Conservation (phyloP, 2,329 filamentous ascomycete species). For the Cadophora gregata region DNA sequence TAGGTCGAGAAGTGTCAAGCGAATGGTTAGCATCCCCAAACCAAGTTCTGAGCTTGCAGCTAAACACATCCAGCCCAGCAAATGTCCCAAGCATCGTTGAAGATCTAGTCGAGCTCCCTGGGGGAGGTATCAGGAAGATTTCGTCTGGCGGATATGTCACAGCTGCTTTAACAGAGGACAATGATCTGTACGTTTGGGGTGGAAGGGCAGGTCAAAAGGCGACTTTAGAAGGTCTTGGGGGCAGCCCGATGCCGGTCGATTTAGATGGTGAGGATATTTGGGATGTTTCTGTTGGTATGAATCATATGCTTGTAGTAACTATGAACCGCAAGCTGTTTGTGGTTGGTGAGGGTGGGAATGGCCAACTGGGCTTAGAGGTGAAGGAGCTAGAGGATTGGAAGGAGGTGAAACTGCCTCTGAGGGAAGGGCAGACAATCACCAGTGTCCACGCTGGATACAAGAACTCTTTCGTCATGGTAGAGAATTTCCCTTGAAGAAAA, state of each 20-base stretch:
- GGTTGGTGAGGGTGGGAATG: conserved; percentile 61
- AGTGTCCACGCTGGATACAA: conserved; percentile 43
- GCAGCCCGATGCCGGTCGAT: conserved; percentile 38
- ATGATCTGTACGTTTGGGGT: conserved; percentile 69
- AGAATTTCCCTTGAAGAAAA: conserved; percentile 22
- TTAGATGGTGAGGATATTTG: conserved; percentile 56
- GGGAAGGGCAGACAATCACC: conserved; percentile 35
- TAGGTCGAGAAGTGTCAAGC: conserved; percentile 55
- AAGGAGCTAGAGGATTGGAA: conserved; percentile 35
- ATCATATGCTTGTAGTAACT: conserved; percentile 63
- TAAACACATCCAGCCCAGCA: conserved; percentile 48
- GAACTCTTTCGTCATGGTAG: conserved; percentile 43
- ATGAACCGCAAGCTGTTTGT: conserved; percentile 57
- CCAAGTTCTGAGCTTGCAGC: background rate
- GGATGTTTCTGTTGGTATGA: conserved; percentile 63
- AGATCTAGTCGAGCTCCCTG: conserved; percentile 57
- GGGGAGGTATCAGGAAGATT: conserved; percentile 58
- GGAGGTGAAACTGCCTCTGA: conserved; percentile 35
- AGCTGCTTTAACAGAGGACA: conserved; percentile 62
- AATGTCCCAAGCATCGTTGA: conserved; percentile 52
- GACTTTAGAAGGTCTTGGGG: conserved; percentile 30
- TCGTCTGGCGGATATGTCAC: conserved; percentile 59
- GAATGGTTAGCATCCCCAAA: conserved; percentile 23
- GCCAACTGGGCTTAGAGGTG: conserved; percentile 60
- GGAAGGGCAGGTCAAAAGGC: conserved; percentile 36